Evolutionary conservation across 73 alveolate species (phyloP).

Genomic region (Tetrahymena malaccensis): DNA sequence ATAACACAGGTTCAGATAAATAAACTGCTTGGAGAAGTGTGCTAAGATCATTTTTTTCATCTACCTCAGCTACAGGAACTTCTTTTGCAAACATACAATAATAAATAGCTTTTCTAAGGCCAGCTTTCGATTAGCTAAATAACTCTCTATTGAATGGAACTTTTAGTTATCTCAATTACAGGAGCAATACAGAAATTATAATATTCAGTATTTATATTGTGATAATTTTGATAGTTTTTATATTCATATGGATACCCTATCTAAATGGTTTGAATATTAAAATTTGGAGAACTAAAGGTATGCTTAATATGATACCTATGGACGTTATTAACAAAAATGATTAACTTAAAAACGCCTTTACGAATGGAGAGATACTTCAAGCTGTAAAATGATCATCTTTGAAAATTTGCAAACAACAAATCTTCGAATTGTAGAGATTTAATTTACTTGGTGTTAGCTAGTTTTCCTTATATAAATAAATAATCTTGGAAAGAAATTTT

Average conservation of each 20-base stretch:
- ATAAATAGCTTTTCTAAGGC: neutral
- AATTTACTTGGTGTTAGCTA: neutral
- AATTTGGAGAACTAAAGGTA: conserved; percentile 44
- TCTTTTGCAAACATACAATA: neutral
- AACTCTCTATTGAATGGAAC: conserved; percentile 6
- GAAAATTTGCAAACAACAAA: neutral
- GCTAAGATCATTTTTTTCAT: neutral
- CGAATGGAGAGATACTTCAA: conserved; percentile 30
- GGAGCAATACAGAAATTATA: conserved; percentile 3
- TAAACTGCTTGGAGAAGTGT: neutral
- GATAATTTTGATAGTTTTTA: conserved; percentile 10
- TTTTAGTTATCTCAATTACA: neutral
- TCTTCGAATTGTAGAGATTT: neutral
- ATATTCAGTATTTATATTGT: conserved; percentile 20
- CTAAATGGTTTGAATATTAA: conserved; percentile 7
- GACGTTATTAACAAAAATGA: conserved; percentile 25
- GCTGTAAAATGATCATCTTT: conserved; percentile 27
- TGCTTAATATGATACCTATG: conserved; percentile 46
- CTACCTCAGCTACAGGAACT: neutral
- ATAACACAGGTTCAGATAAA: neutral
- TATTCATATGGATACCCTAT: conserved; percentile 35
- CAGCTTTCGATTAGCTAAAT: conserved; percentile 24
- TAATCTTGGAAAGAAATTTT: neutral
- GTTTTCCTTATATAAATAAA: neutral
- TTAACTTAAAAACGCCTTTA: conserved; percentile 6